phyloP scores from a whole-genome alignment of 2,329 filamentous ascomycete genomes.

The Aspergillus puulaauensis region DNA sequence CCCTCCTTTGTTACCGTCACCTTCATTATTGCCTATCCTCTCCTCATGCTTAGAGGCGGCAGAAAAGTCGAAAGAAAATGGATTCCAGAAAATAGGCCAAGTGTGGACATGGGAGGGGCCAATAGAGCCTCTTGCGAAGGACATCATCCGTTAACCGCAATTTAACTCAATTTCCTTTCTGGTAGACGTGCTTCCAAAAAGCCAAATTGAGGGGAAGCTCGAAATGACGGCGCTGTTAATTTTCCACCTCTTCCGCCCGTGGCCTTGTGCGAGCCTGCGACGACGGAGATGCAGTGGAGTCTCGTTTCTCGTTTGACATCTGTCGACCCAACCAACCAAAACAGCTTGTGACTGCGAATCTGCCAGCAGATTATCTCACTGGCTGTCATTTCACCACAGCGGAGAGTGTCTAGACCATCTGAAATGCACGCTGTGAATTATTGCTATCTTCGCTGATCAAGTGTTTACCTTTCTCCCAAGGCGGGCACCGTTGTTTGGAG shows the following conservation, averaged over 20 bases:
- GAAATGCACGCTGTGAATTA: conserved; percentile 5
- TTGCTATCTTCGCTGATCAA: conserved; percentile 5
- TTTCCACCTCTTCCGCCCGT: conserved; percentile 14
- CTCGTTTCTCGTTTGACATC: conserved; percentile 21
- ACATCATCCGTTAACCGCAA: neutral
- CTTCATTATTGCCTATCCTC: neutral
- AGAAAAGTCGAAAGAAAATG: conserved; percentile 5
- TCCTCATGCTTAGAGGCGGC: neutral
- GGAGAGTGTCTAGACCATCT: conserved; percentile 16
- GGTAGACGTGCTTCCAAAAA: conserved; percentile 10
- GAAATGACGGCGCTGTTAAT: conserved; percentile 4
- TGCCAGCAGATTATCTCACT: conserved; percentile 15
- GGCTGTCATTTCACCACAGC: conserved; percentile 15
- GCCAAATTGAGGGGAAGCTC: conserved; percentile 1
- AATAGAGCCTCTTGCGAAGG: conserved; percentile 3
- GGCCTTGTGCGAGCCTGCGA: conserved; percentile 16
- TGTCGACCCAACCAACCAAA: conserved; percentile 24
- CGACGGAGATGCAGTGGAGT: conserved; percentile 18
- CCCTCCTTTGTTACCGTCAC: neutral
- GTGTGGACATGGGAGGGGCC: neutral
- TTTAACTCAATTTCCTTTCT: conserved; percentile 13
- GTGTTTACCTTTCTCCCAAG: conserved; percentile 10
- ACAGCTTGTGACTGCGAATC: conserved; percentile 13
- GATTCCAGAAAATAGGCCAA: neutral
- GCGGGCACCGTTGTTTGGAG: neutral